A percentile compares a stretch with the other conserved stretches of the same genome.
Evolutionary conservation across 257 asterid species (phyloP).

Genomic region (Salvia splendens): DNA sequence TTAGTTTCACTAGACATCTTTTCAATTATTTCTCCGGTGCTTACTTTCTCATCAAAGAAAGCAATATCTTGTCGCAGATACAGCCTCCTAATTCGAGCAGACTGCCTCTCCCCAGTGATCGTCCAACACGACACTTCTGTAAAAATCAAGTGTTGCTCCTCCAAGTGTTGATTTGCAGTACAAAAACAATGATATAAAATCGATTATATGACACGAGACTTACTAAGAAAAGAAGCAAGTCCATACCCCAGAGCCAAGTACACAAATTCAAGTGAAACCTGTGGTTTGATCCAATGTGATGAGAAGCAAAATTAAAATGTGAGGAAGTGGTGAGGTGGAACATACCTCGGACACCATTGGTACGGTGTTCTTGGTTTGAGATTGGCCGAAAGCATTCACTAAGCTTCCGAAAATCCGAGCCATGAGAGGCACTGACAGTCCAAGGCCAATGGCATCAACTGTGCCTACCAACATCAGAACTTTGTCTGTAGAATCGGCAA

Average conservation of each 20-base stretch:
- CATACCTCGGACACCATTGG: conserved; percentile 42
- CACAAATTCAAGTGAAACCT: conserved; percentile 49
- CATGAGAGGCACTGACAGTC: conserved; percentile 41
- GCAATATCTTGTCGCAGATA: conserved; percentile 60
- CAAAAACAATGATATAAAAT: neutral
- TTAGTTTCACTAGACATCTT: conserved; percentile 49
- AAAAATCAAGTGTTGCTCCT: conserved; percentile 12
- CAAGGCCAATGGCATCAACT: conserved; percentile 46
- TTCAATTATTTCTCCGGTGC: conserved; percentile 50
- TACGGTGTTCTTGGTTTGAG: conserved; percentile 13
- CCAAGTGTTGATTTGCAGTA: neutral
- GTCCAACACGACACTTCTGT: conserved; percentile 61
- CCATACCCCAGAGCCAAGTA: conserved; percentile 53
- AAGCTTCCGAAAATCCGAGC: conserved; percentile 43
- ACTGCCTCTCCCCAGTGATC: conserved; percentile 64
- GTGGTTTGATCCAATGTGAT: neutral
- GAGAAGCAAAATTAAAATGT: too few species aligned
- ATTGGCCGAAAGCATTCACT: conserved; percentile 37
- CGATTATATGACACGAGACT: conserved; percentile 24
- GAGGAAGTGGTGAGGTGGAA: too few species aligned
- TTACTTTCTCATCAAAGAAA: conserved; percentile 55
- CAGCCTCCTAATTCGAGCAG: conserved; percentile 44
- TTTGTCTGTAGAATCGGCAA: conserved; percentile 47
- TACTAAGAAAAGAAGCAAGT: conserved; percentile 56
- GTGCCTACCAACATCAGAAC: conserved; percentile 47